Base-by-base conservation (phyloP, 257 asterid genomes). In the Galeopsis tetrahit region DNA sequence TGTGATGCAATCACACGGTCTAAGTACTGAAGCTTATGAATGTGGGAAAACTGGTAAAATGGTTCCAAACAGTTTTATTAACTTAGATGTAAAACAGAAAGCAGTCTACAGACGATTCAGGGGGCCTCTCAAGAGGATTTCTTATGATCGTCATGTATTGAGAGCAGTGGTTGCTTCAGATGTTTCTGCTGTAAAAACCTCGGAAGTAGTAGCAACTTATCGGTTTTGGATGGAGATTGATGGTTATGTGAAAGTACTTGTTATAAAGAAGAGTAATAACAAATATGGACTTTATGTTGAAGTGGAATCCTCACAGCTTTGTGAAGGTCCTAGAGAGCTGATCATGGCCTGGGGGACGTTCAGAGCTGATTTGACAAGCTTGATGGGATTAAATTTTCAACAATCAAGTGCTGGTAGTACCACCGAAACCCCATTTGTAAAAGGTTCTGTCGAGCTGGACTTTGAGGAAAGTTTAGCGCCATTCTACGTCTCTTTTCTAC, bases 271-370 rank as follows among this genome's bases (percentile, higher is more conserved):
- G 74, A 68, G 66, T 10, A 69, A 59, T 55, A 69, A 70, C 59
- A 86, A 81, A 75, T 86, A 83, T 70, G 77, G 68, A 61, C 76
- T 95, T 34, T 79, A 66, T 39, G 84, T 95, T 46, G 89, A 92
- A 72, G 79, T 82, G 48, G 83, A 80, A 13, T 70, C 87, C 17
- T 64, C 71, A 70, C 82, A 77, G 72, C 71, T 79, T 72, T 46
- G 59, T 77, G 77, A 71, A 61, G 76, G 39, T 39, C 63, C 75
- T n/a, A 75, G 71, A 32, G 89, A 78, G 46, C 74, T 88, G 10
- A 46, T 80, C 72, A 79, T 90, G 92, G 60, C 78, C 48, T 95
- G 98, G 97, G 93, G 98, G 10, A 52, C 85, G 69, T 91, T 83
- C 81, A 85, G 88, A 60, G 81, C 87, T 31, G 83, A 90, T 79